Base-by-base conservation (phyloP, 225 moss, liverwort and hornwort genomes). In the Asterella californica region DNA sequence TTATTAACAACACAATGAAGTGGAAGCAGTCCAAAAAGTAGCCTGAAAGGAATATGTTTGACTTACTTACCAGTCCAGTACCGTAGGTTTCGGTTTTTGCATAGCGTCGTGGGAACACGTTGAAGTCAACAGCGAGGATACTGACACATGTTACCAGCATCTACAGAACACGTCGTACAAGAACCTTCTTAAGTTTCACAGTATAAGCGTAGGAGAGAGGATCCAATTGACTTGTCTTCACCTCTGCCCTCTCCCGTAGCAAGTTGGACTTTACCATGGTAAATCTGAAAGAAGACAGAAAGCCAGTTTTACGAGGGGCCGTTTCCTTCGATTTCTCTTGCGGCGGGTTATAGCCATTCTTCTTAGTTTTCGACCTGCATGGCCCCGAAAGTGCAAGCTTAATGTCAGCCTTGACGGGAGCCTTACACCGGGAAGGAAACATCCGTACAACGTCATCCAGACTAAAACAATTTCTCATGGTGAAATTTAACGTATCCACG, bases 11-110 rank as follows among this genome's bases (percentile, higher is more conserved):
- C 10, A n/a, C 10, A 62, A 18, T 62, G 29, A n/a, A 62, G 27
- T 6, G 27, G 10, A 62, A 42, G 22, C 10, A n/a, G n/a, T 62
- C 6, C 10, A 29, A 27, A n/a, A 6, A 62, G 0, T 62, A n/a
- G 62, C 27, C n/a, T 29, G 11, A 36, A 15, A 70, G 15, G 19
- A 38, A 6, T 42, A 38, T 17, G 22, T 25, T 61, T 61, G 7
- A 25, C n/a, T 25, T 22, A 76, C 75, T 76, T 82, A 95, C 93
- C 91, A 97, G 88, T 82, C 94, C 93, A 49, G 94, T 92, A 33
- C 96, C 96, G 78, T 97, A 94, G 5, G 87, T 92, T 82, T 97
- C 94, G 65, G 96, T 97, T 85, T 97, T 97, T 8, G 92, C 94
- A 81, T 88, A 93, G 85, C 96, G 90, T 79, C 96, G 91, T 46